A percentile compares a stretch with the other conserved stretches of the same genome.
phyloP scores from a whole-genome alignment of 2,329 filamentous ascomycete genomes.

The Pseudogymnoascus sp. region DNA sequence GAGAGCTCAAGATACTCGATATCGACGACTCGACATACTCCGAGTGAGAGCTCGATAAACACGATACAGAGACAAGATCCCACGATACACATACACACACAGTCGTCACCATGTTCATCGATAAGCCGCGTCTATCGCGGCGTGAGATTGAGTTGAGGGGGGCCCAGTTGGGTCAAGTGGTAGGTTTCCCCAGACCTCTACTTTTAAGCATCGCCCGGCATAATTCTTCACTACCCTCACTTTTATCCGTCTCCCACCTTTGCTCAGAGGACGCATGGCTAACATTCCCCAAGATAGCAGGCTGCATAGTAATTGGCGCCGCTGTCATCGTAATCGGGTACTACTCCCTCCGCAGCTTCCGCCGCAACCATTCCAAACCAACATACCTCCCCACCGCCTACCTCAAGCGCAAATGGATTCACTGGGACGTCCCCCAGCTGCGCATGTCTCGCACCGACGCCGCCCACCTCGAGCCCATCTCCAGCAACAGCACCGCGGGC shows the following conservation, averaged over 20 bases:
- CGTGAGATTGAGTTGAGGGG: not conserved
- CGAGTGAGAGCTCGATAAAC: not conserved
- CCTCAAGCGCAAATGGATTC: conserved; percentile 36
- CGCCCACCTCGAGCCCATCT: conserved; percentile 17
- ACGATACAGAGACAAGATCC: not conserved
- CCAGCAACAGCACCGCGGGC: conserved; percentile 12
- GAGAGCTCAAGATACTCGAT: not conserved
- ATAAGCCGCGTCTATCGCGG: not conserved
- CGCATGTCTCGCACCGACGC: conserved; percentile 13
- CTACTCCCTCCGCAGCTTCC: conserved; percentile 30
- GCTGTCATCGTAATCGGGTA: not conserved
- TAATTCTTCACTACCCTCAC: not conserved
- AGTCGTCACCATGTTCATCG: not conserved
- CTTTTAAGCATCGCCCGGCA: not conserved
- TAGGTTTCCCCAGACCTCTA: not conserved
- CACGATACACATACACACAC: not conserved
- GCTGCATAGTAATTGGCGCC: not conserved
- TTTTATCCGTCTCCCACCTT: not conserved
- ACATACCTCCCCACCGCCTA: conserved; percentile 44
- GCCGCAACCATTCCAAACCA: conserved; percentile 38
- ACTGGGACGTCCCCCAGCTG: conserved; percentile 34
- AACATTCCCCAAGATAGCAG: not conserved
- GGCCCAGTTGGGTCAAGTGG: not conserved
- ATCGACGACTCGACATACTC: conserved; percentile 1
- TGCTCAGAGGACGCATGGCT: not conserved